Base-by-base conservation (phyloP, 169 alveolate species). In the Eimeria sp. region DNA sequence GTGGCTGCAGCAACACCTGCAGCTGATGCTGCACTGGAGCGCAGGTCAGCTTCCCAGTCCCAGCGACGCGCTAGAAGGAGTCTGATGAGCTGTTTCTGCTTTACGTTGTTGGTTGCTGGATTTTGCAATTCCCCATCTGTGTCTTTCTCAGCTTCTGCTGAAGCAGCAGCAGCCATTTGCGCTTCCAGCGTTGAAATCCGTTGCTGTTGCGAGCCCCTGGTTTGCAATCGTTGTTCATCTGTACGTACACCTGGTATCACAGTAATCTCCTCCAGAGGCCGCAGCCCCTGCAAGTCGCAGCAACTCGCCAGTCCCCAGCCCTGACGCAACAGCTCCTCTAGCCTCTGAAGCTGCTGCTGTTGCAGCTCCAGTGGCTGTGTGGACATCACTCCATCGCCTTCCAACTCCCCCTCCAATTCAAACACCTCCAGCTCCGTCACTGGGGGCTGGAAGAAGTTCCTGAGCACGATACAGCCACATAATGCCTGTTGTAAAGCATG, bases 211-310 rank as follows among this genome's bases (percentile, higher is more conserved):
- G 18, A 25, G n/a, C 7, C 9, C n/a, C n/a, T 61, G n/a, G 11
- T 61, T 4, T 18, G 11, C 70, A 13, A n/a, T 2, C 70, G 70
- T 4, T 7, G 27, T 61, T 61, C 70, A 61, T 61, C 70, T 61
- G 70, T 61, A 61, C 70, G 20, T 61, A 61, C 70, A 61, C 70
- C 70, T 9, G 70, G 5, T 4, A 18, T 11, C 70, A 61, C 70
- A 47, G 51, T 54, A 27, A 83, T 14, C 49, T 83, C 75, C 30
- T 83, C 91, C 30, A 83, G 75, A 22, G 18, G n/a, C 7, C 58
- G 73, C 91, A 83, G 54, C 67, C 75, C 72, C 49, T 83, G 75
- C 11, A 83, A 20, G 91, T 83, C 91, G 91, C 91, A 83, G 91
- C 45, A 51, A 13, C 75, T 30, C 3, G 91, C 91, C 27, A 83